Evolutionary conservation across 371 early-diverging fungal genomes (phyloP).

Genomic region (Mucor sp.): DNA sequence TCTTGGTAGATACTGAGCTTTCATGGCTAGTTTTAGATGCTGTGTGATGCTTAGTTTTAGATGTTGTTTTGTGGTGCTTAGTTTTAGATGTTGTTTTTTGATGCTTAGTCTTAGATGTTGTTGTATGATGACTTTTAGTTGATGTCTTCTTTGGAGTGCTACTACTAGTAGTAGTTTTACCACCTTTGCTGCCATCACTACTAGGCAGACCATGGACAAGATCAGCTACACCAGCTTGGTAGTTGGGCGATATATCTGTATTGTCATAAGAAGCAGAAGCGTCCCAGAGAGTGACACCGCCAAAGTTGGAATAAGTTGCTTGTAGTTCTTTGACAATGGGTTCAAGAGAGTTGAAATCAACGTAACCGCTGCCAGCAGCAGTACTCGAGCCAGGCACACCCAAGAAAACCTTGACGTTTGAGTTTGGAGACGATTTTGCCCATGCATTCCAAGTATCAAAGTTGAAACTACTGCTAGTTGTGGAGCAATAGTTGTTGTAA

Average conservation of each 20-base stretch:
- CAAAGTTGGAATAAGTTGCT: conserved; percentile 53
- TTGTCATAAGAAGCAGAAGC: conserved; percentile 45
- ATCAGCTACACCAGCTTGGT: conserved; percentile 30
- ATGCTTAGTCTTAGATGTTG: not conserved
- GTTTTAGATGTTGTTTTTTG: not conserved
- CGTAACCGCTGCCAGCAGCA: conserved; percentile 70
- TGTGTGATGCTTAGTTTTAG: conserved; percentile 1
- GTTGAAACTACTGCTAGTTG: conserved; percentile 58
- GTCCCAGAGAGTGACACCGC: conserved; percentile 73
- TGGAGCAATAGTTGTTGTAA: conserved; percentile 73
- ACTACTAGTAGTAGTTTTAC: not conserved
- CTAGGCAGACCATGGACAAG: conserved; percentile 22
- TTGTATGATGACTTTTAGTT: not conserved
- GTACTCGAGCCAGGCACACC: conserved; percentile 63
- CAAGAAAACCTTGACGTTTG: conserved; percentile 60
- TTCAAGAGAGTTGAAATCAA: conserved; percentile 32
- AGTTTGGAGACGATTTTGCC: conserved; percentile 57
- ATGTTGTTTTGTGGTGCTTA: not conserved
- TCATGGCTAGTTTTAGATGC: not conserved
- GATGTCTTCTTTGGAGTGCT: not conserved
- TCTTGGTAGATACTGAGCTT: not conserved
- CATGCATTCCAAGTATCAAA: conserved; percentile 64
- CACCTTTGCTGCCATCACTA: not conserved
- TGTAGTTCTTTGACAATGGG: conserved; percentile 36
- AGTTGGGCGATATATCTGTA: conserved; percentile 27